Evolutionary conservation across 345 rosid genomes (phyloP).

Genomic region (Limnanthes douglasii): DNA sequence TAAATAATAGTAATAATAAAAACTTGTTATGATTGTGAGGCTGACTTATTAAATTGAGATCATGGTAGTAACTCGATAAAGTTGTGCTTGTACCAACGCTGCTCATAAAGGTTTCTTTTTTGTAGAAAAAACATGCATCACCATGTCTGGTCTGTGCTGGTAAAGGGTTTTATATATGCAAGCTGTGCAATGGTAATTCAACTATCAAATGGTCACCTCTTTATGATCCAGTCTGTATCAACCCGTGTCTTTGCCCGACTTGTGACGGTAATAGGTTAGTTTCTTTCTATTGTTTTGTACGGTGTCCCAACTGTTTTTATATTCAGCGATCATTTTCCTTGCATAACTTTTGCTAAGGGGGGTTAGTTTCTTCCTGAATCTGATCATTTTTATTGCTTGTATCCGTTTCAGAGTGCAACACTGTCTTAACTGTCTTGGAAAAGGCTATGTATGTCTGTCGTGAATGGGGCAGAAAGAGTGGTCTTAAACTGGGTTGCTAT

Average conservation of each 20-base stretch:
- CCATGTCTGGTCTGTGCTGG: constrained; percentile 52
- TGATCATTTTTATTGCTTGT: neutral
- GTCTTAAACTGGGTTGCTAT: too few relatives aligned
- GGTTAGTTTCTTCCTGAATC: neutral
- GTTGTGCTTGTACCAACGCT: too few relatives aligned
- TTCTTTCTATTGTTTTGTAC: neutral
- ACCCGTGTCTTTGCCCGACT: constrained; percentile 84
- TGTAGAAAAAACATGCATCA: constrained; percentile 31
- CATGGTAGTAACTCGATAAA: too few relatives aligned
- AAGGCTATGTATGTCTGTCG: too few relatives aligned
- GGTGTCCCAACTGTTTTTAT: neutral
- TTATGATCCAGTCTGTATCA: constrained; percentile 59
- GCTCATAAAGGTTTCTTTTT: neutral
- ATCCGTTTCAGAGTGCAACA: constrained; percentile 45
- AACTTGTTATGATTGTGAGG: too few relatives aligned
- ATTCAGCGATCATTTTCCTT: neutral
- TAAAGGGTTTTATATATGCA: constrained; percentile 79
- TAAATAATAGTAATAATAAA: too few relatives aligned
- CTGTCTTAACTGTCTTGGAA: constrained; percentile 72
- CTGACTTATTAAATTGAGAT: too few relatives aligned
- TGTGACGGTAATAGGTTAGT: constrained; percentile 80
- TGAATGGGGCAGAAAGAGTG: too few relatives aligned
- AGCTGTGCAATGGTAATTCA: constrained; percentile 66
- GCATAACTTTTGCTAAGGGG: neutral
- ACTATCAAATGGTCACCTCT: constrained; percentile 65